Evolutionary conservation across 371 early-diverging fungal species (phyloP).

Genomic region (Fennellomyces sp.): DNA sequence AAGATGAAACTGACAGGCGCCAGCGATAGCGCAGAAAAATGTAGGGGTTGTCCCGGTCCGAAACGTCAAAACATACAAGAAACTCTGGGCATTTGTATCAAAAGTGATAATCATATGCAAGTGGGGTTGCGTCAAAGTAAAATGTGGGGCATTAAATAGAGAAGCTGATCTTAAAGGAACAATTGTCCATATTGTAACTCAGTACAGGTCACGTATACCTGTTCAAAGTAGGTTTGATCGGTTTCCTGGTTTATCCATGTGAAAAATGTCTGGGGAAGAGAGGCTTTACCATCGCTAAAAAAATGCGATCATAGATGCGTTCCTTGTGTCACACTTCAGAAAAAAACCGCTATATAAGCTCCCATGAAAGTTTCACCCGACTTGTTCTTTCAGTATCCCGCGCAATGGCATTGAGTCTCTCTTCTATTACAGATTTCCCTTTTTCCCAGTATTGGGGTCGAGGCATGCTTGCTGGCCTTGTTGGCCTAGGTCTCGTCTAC

Average conservation of each 20-base stretch:
- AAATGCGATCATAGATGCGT: background rate
- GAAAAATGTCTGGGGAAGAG: background rate
- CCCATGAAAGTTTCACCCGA: background rate
- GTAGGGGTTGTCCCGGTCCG: background rate
- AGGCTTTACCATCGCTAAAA: too few species aligned
- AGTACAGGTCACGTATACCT: background rate
- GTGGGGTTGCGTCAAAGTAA: background rate
- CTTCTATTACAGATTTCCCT: background rate
- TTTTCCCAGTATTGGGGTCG: background rate
- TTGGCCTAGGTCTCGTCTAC: constrained; percentile 21
- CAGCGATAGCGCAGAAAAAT: background rate
- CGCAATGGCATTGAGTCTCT: too few species aligned
- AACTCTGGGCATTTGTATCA: background rate
- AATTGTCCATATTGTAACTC: background rate
- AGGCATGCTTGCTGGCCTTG: constrained; percentile 6
- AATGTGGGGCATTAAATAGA: background rate
- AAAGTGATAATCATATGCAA: background rate
- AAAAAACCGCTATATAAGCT: background rate
- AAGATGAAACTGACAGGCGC: too few species aligned
- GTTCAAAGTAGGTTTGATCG: too few species aligned
- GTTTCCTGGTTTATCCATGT: background rate
- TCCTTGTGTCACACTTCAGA: background rate
- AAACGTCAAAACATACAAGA: background rate
- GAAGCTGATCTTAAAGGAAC: background rate
- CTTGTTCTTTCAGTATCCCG: background rate